Evolutionary conservation across 352 stramenopile species (phyloP), one percentile per base, ranked within the genome.

Genomic region (Globisporangium splendens): DNA sequence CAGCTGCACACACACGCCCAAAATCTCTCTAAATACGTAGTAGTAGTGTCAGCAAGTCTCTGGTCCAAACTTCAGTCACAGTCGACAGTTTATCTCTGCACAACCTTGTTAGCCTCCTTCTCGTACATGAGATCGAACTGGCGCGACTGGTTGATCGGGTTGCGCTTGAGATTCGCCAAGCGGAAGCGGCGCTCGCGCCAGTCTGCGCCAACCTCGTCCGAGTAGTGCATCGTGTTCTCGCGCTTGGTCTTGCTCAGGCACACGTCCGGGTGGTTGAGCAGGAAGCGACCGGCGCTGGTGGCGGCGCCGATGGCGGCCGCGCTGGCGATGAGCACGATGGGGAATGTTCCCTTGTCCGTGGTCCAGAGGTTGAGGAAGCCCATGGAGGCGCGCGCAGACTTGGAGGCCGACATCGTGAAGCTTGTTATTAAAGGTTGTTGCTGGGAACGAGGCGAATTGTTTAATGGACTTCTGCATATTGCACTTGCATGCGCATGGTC

Each of bases 101-200:
- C 61, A 24, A 17, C 46, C 62, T 75, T 62, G 68, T 83, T 86
- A 71, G 81, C 73, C n/a, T 77, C 60, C 62, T 81, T 81, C 38
- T 53, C 66, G 52, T 69, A 86, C n/a, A 77, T 60, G 10, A 59
- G 54, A 56, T 82, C 76, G 62, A 77, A 86, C 65, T 86, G 73
- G 22, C 60, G 74, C 21, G 76, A 86, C 73, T 86, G 76, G 66
- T 86, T 83, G 69, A 85, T 85, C 53, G 72, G 56, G 63, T 85
- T 82, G 63, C 70, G 71, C 50, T 68, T 65, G 49, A 80, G 65
- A 63, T 81, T 81, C 38, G 75, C 72, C 42, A 78, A 73, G 35
- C 67, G 66, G 66, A 84, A 81, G 58, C 74, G 74, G 39, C 62
- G 66, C 54, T 57, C 54, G 44, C 74, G 74, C 71, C 70, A 83